These are phyloP conservation scores for Tubosaeta brunneosetosa DNA, from an alignment of 768 basidiomycete species.

Conservation along the genomic window DNA sequence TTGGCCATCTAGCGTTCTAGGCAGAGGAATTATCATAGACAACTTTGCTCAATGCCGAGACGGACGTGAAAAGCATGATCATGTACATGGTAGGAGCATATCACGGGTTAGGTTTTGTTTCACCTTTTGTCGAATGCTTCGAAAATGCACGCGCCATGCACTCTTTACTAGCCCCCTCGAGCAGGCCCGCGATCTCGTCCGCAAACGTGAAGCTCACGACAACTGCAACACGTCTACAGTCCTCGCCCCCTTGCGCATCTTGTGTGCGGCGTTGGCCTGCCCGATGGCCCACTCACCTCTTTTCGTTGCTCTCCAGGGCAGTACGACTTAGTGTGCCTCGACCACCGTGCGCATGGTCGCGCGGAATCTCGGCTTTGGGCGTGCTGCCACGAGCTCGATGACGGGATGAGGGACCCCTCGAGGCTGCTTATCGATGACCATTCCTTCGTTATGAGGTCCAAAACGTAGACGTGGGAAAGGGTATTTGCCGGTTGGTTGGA, in stretches of 20 bases:
- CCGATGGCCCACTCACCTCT: constrained; percentile 68
- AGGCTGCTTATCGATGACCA: constrained; percentile 30
- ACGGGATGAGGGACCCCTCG: constrained; percentile 41
- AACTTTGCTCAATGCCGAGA: no score
- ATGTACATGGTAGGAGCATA: constrained; percentile 19
- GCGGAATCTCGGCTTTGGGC: constrained; percentile 57
- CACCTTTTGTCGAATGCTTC: constrained; percentile 35
- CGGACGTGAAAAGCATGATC: constrained; percentile 26
- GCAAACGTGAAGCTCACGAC: constrained; percentile 49
- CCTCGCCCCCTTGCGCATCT: constrained; percentile 52
- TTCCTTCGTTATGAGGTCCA: constrained; percentile 41
- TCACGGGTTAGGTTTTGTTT: background rate
- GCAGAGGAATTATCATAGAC: no score
- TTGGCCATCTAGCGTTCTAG: constrained; percentile 28
- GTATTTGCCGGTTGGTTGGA: constrained; percentile 40
- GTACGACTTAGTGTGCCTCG: constrained; percentile 36
- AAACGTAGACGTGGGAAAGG: constrained; percentile 39
- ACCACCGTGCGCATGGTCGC: constrained; percentile 45
- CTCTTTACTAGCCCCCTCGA: constrained; percentile 52
- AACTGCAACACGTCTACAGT: constrained; percentile 59
- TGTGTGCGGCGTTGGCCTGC: constrained; percentile 58
- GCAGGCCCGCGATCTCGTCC: constrained; percentile 35
- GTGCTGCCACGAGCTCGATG: constrained; percentile 50
- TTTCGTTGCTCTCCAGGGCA: constrained; percentile 32
- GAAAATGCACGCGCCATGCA: constrained; percentile 44